Conservation (phyloP, 352 stramenopile genomes). For the Globisporangium echinulatum region DNA sequence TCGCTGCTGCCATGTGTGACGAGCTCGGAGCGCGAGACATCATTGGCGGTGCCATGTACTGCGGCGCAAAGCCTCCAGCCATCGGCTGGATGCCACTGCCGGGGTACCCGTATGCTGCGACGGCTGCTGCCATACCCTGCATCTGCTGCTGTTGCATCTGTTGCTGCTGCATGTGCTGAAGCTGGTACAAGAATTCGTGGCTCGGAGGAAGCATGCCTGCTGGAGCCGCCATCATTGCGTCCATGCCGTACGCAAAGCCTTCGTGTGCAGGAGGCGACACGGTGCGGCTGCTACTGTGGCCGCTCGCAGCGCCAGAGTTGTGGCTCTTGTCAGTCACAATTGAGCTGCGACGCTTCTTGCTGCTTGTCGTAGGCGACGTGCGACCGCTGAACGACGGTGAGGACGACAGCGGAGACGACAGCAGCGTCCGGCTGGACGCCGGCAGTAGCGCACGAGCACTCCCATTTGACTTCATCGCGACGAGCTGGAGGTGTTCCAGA, state of each 20-base stretch:
- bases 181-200: conserved; percentile 36
- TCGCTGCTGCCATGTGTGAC: neutral
- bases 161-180: conserved; percentile 45
- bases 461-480: conserved; percentile 35
- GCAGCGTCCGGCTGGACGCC: conserved; percentile 2
- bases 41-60: conserved; percentile 7
- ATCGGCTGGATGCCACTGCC: conserved; percentile 13
- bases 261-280: conserved; percentile 5
- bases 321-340: conserved; percentile 4
- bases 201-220: conserved; percentile 2
- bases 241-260: conserved; percentile 4
- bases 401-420: conserved; percentile 17
- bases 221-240: conserved; percentile 5
- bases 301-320: neutral
- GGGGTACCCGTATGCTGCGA: conserved; percentile 26
- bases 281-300: conserved; percentile 6
- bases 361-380: conserved; percentile 17
- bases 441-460: conserved; percentile 21
- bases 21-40: conserved; percentile 9
- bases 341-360: conserved; percentile 11
- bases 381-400: conserved; percentile 11
- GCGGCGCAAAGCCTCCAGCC: conserved; percentile 11
- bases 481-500: too few species aligned
- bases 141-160: conserved; percentile 35
- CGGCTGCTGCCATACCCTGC: conserved; percentile 19